These are phyloP conservation scores for Tolypocladium capitatum DNA, from an alignment of 2,329 filamentous ascomycete genomes.

Conservation along the genomic window DNA sequence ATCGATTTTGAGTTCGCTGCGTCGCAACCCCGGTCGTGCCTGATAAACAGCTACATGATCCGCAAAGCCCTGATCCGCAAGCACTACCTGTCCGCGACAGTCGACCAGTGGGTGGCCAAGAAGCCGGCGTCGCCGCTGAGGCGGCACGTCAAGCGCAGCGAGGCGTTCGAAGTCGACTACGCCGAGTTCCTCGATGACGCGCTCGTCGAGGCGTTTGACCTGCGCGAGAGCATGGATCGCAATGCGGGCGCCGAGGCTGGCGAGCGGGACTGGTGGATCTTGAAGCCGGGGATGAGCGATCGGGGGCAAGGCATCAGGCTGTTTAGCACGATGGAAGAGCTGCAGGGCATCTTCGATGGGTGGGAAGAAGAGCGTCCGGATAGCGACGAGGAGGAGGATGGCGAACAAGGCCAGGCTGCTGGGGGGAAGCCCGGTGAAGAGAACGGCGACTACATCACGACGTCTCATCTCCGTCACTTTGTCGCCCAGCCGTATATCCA, in stretches of 20 bases:
- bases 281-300: conserved; percentile 97
- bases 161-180: conserved; percentile 90
- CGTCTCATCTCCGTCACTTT: conserved; percentile 89
- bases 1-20: conserved; percentile 72
- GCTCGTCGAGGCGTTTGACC: conserved; percentile 76
- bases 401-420: conserved; percentile 13
- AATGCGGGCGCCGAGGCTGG: conserved; percentile 33
- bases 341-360: conserved; percentile 78
- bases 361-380: conserved; percentile 66
- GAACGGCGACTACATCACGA: conserved; percentile 49
- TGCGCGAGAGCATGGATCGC: conserved; percentile 61
- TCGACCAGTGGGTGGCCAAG: conserved; percentile 77
- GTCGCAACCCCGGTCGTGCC: conserved; percentile 42
- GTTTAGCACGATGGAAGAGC: conserved; percentile 71
- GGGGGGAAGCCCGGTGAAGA: conserved; percentile 7
- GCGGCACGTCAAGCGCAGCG: conserved; percentile 60
- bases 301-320: conserved; percentile 84
- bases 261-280: conserved; percentile 81
- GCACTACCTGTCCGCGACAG: conserved; percentile 77
- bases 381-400: conserved; percentile 48
- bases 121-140: conserved; percentile 58
- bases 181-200: conserved; percentile 94
- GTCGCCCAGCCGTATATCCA: conserved; percentile 92
- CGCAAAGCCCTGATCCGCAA: conserved; percentile 94
- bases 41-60: conserved; percentile 87